A percentile compares a stretch with the other conserved stretches of the same genome.
Evolutionary conservation across 345 rosid species (phyloP).

Genomic region (Citrus unshiu): DNA sequence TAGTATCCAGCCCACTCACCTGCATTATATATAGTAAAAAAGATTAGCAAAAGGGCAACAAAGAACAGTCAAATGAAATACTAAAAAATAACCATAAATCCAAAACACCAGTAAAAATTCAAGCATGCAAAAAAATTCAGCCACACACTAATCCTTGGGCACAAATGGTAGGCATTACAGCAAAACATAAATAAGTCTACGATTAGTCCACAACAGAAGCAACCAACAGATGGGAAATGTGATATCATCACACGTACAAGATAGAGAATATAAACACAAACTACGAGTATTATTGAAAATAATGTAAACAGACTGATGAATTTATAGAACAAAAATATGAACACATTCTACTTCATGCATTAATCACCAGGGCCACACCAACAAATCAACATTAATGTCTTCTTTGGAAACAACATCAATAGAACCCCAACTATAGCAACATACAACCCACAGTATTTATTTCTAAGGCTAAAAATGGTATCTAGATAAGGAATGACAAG

Average conservation of each 20-base stretch:
- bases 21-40: slow-evolving; percentile 13
- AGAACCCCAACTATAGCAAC: neutral
- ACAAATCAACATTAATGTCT: neutral
- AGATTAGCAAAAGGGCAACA: neutral
- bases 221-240: neutral
- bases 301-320: neutral
- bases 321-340: neutral
- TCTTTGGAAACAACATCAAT: neutral
- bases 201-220: neutral
- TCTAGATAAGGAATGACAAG: neutral
- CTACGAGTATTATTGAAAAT: no score
- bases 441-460: neutral
- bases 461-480: neutral
- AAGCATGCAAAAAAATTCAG: neutral
- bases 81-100: neutral
- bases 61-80: slow-evolving; percentile 4
- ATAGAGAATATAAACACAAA: neutral
- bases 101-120: neutral
- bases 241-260: neutral
- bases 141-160: neutral
- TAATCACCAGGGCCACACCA: neutral
- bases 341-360: neutral
- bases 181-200: neutral
- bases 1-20: slow-evolving; percentile 29
- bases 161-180: neutral